Evolutionary conservation across 768 basidiomycete species (phyloP), one percentile per base, ranked within the genome.

Genomic region (Kockovaella imperatae): DNA sequence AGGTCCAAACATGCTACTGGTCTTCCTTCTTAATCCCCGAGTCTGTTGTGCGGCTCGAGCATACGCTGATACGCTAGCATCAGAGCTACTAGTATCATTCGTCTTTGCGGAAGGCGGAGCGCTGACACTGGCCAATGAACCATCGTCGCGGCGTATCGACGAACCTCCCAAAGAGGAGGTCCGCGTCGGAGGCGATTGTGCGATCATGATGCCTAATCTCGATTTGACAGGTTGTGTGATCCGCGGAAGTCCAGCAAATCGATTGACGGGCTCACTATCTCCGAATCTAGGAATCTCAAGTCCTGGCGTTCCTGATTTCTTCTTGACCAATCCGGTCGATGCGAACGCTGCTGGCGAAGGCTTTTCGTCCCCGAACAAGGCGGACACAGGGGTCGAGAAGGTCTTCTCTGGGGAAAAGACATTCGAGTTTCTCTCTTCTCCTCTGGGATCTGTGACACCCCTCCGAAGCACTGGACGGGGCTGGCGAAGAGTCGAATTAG

Each of bases 281-380:
- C 0, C 0, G 34, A 63, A 67, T 17, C 42, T 50, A 4, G 64
- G 59, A 13, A 61, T 53, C 24, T 56, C 59, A 0, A 60, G 31
- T 8, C 53, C 50, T 5, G 49, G 36, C 3, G 58, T 39, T 3
- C 50, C 54, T 3, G 60, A 59, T 26, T 50, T 60, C 51, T 70
- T 70, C 64, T 73, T 73, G 44, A 75, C 62, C 24, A 75, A 58
- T 1, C 74, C 74, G 8, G 72, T 72, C 15, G 68, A 70, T 29
- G 69, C 64, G 52, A 75, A 75, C 1, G 72, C 73, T 1, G 73
- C 72, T 11, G 69, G 69, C 46, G 62, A 65, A 2, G 69, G 69
- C 23, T 52, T 59, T 43, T 60, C 53, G 29, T 61, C 54, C 3
- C 38, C 56, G 41, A 70, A 68, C 3, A 67, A 25, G 3, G 52